Evolutionary conservation across 441 rosid species (phyloP).

Genomic region (Aleurites moluccanus): DNA sequence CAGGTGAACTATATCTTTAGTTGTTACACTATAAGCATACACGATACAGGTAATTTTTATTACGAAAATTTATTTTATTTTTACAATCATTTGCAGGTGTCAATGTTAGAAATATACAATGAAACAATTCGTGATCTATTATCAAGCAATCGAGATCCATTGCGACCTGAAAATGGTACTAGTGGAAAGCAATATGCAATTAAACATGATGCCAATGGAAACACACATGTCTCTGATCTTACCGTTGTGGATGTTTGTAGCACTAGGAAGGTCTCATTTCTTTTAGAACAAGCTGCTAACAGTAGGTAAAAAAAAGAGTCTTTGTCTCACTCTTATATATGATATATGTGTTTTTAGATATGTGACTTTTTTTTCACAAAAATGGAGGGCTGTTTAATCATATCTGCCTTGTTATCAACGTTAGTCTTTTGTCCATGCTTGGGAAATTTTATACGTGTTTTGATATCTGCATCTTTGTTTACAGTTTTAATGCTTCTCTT

Average conservation of each 20-base stretch:
- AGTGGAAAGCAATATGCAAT: conserved; percentile 77
- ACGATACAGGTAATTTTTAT: background rate
- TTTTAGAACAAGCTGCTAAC: conserved; percentile 80
- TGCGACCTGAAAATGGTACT: conserved; percentile 51
- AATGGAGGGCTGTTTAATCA: background rate
- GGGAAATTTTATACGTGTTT: background rate
- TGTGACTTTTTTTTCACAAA: background rate
- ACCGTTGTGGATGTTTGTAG: conserved; percentile 84
- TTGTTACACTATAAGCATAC: background rate
- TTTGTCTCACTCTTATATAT: background rate
- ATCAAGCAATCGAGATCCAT: conserved; percentile 45
- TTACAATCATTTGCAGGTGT: conserved; percentile 50
- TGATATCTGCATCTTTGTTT: background rate
- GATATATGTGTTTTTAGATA: background rate
- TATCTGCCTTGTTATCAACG: background rate
- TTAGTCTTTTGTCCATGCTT: background rate
- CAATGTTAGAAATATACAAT: conserved; percentile 97
- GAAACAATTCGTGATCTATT: conserved; percentile 89
- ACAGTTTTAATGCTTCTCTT: background rate
- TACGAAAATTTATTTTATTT: too few species aligned
- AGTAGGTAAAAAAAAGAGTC: conserved; percentile 56
- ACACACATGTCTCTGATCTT: conserved; percentile 80
- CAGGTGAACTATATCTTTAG: conserved; percentile 51
- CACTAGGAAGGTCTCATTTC: conserved; percentile 64
- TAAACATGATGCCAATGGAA: conserved; percentile 80